A percentile compares a stretch with the other conserved stretches of the same genome.
Evolutionary conservation across 1,284 basidiomycete genomes (phyloP).

Genomic region (Agroathelia rolfsii): DNA sequence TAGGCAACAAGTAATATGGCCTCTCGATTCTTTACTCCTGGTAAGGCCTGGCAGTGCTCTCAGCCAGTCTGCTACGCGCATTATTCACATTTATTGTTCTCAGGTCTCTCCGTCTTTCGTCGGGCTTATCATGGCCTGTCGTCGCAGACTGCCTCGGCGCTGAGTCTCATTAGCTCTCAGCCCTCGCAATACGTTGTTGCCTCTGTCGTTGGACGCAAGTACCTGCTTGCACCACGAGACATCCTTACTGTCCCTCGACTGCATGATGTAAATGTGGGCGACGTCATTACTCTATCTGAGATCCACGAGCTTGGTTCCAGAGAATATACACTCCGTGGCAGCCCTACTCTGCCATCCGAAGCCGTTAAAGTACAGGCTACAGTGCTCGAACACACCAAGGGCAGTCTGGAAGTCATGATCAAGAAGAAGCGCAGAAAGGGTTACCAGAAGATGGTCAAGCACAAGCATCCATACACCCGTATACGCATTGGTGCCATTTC

Average conservation of each 20-base stretch:
- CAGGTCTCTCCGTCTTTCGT: too few species aligned
- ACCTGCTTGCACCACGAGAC: slow-evolving; percentile 84
- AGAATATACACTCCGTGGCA: slow-evolving; percentile 84
- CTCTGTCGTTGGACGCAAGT: slow-evolving; percentile 80
- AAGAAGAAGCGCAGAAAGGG: slow-evolving; percentile 99
- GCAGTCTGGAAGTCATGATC: slow-evolving; percentile 80
- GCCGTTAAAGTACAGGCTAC: slow-evolving; percentile 75
- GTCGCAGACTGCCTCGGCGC: slow-evolving; percentile 34
- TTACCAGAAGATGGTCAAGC: slow-evolving; percentile 58
- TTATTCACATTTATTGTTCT: too few species aligned
- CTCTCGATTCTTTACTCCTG: too few species aligned
- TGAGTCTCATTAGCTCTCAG: slow-evolving; percentile 66
- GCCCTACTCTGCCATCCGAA: slow-evolving; percentile 47
- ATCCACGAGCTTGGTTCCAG: slow-evolving; percentile 93
- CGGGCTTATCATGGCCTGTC: too few species aligned
- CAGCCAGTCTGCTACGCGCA: too few species aligned
- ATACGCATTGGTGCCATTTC: slow-evolving; percentile 73
- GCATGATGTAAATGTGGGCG: slow-evolving; percentile 74
- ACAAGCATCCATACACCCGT: slow-evolving; percentile 92
- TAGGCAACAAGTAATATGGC: too few species aligned
- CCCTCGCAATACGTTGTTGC: slow-evolving; percentile 86
- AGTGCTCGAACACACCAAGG: slow-evolving; percentile 94
- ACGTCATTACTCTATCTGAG: slow-evolving; percentile 74
- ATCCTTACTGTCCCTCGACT: slow-evolving; percentile 87
- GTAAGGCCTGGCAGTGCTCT: too few species aligned